phyloP scores from a whole-genome alignment of 495 filamentous ascomycete species.

The Neurospora tetraspora region DNA sequence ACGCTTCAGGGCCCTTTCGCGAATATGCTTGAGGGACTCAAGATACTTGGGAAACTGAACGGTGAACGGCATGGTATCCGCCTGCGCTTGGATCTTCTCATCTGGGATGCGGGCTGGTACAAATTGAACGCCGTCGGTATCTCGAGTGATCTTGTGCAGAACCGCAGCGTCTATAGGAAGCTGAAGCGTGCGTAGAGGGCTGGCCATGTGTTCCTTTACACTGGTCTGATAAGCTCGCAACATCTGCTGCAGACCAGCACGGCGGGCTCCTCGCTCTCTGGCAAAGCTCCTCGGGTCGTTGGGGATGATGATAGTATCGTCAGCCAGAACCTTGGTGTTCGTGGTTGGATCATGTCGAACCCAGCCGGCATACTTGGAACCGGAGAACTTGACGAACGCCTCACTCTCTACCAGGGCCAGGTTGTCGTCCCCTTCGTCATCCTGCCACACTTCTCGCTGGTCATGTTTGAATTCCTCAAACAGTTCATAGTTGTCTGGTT shows the following conservation, averaged over 20 bases:
- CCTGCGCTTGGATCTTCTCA: constrained; percentile 1
- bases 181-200: constrained; percentile 19
- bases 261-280: constrained; percentile 25
- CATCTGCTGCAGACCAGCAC: constrained; percentile 30
- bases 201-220: constrained; percentile 13
- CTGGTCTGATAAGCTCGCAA: constrained; percentile 18
- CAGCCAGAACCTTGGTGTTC: constrained; percentile 5
- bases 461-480: not conserved
- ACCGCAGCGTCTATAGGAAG: constrained; percentile 14
- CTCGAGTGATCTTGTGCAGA: not conserved
- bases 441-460: not conserved
- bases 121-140: constrained; percentile 8
- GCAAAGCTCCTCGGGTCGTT: constrained; percentile 7
- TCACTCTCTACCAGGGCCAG: constrained; percentile 6
- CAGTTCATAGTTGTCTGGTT: not conserved
- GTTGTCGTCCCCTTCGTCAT: not conserved
- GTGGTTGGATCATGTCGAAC: constrained; percentile 3
- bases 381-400: constrained; percentile 1
- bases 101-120: not conserved
- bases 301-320: constrained; percentile 1
- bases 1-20: not conserved
- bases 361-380: not conserved
- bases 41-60: constrained; percentile 3
- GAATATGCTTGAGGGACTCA: not conserved
- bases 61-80: constrained; percentile 14